These are phyloP conservation scores for Withania somnifera DNA, from an alignment of 305 asterid species.

Conservation along the genomic window DNA sequence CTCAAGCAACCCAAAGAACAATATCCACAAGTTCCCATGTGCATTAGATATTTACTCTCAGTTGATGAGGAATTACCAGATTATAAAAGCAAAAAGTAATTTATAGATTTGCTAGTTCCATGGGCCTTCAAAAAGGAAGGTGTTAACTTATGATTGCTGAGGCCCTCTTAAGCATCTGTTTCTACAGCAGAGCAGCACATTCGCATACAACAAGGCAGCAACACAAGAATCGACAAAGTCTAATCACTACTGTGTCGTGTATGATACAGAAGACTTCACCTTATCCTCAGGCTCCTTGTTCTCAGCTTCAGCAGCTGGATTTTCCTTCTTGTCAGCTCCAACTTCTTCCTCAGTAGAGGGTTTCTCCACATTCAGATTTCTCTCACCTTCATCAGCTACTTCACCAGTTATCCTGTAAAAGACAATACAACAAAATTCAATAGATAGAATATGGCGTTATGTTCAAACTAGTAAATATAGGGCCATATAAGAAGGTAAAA, in stretches of 20 bases:
- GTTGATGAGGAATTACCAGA: not conserved
- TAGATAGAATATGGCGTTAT: not conserved
- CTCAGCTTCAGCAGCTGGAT: conserved; percentile 39
- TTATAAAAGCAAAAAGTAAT: not conserved
- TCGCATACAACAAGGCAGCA: not conserved
- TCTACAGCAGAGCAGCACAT: not conserved
- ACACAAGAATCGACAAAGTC: not conserved
- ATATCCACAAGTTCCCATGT: not conserved
- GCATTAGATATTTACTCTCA: not conserved
- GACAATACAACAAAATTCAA: not conserved
- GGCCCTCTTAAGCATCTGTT: not conserved
- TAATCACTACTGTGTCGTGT: not conserved
- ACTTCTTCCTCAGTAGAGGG: conserved; percentile 37
- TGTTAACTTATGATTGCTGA: not conserved
- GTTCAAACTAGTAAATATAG: not conserved
- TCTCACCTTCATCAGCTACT: conserved; percentile 46
- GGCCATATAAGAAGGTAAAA: conserved; percentile 7
- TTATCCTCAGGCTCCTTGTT: conserved; percentile 71
- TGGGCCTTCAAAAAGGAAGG: not conserved
- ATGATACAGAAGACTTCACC: conserved; percentile 25
- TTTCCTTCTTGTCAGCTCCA: conserved; percentile 49
- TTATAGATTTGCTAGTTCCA: not conserved
- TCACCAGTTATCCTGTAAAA: conserved; percentile 39
- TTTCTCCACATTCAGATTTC: conserved; percentile 42
- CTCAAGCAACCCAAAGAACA: not conserved